Conservation (phyloP, 148 eudicot genomes). For the Pouteria glomerata region DNA sequence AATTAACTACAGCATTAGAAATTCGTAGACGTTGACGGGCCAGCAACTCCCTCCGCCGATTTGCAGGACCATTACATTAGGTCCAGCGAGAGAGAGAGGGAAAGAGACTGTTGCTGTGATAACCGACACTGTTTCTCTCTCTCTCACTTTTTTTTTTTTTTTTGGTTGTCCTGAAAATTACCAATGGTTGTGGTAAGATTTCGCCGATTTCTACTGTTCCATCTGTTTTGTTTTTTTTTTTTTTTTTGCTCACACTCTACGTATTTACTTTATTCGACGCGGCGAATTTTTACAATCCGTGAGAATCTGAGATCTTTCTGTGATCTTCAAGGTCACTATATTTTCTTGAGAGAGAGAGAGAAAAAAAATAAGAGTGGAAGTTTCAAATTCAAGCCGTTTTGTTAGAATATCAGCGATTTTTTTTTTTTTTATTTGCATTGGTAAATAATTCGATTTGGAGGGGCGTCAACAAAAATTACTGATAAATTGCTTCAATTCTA, state of each 20-base stretch:
- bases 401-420: no score
- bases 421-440: no score
- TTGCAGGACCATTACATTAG: slow-evolving; percentile 2
- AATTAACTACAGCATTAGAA: neutral
- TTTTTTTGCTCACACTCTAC: slow-evolving; percentile 10
- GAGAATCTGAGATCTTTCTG: no score
- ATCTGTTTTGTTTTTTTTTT: neutral
- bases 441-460: no score
- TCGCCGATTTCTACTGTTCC: slow-evolving; percentile 7
- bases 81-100: slow-evolving; percentile 14
- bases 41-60: slow-evolving; percentile 1
- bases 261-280: no score
- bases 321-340: no score
- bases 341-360: no score
- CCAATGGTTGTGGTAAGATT: neutral
- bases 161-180: neutral
- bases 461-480: neutral
- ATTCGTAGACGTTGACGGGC: slow-evolving; percentile 20
- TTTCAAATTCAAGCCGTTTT: slow-evolving; percentile 11
- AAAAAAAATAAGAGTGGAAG: no score
- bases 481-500: neutral
- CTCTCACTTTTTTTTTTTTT: no score
- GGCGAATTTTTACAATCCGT: no score
- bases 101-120: no score
- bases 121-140: neutral